Percentiles rank a stretch among this genome's conserved stretches.
Conservation (phyloP, 768 basidiomycete genomes). For the Tricholoma sp. region DNA sequence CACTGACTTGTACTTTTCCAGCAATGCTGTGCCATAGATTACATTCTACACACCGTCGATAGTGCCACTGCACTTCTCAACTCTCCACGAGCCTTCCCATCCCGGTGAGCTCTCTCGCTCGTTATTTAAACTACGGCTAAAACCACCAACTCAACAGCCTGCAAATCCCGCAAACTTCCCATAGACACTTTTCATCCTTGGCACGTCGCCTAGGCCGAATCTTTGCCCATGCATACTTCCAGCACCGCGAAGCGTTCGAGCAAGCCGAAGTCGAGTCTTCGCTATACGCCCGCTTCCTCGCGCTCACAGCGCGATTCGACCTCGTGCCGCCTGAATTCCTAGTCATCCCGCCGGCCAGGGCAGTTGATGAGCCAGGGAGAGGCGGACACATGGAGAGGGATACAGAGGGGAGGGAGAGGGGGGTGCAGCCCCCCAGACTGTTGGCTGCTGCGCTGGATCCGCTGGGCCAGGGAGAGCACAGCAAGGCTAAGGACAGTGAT, state of each 20-base stretch:
- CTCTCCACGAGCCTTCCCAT: slow-evolving; percentile 88
- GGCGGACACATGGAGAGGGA: slow-evolving; percentile 12
- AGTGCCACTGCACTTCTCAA: slow-evolving; percentile 90
- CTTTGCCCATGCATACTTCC: slow-evolving; percentile 95
- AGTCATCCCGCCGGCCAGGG: slow-evolving; percentile 53
- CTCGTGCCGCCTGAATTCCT: slow-evolving; percentile 81
- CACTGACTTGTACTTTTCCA: slow-evolving; percentile 19
- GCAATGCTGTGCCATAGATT: slow-evolving; percentile 98
- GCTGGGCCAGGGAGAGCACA: background rate
- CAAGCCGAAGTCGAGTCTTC: slow-evolving; percentile 89
- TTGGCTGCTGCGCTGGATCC: slow-evolving; percentile 37
- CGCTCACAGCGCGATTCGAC: slow-evolving; percentile 72
- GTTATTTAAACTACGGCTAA: background rate
- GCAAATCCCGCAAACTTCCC: slow-evolving; percentile 73
- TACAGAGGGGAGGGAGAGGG: slow-evolving; percentile 14
- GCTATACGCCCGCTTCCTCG: slow-evolving; percentile 85
- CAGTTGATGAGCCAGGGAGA: slow-evolving; percentile 18
- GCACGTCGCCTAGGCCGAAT: slow-evolving; percentile 90
- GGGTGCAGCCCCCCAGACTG: slow-evolving; percentile 34
- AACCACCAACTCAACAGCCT: slow-evolving; percentile 41
- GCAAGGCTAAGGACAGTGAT: background rate
- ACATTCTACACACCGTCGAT: slow-evolving; percentile 89
- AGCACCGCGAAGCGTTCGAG: slow-evolving; percentile 88
- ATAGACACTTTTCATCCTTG: slow-evolving; percentile 85
- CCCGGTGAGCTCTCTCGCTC: slow-evolving; percentile 50